A percentile compares a stretch with the other conserved stretches of the same genome.
Conservation (phyloP, 2,329 filamentous ascomycete genomes). For the Curvularia eragrostidis region DNA sequence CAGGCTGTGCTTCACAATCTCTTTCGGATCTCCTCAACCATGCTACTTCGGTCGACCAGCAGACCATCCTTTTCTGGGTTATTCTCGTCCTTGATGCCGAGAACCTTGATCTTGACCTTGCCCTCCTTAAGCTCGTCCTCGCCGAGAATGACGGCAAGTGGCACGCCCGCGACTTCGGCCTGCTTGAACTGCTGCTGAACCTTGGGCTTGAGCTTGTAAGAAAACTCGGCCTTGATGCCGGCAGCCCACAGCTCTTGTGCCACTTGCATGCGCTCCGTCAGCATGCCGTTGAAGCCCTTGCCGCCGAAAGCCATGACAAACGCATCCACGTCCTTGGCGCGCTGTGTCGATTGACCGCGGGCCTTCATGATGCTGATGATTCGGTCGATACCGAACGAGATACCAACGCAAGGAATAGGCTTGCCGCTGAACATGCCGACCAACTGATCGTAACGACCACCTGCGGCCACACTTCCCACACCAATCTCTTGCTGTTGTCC, state of each 20-base stretch:
- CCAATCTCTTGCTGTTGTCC: slow-evolving; percentile 61
- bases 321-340: slow-evolving; percentile 81
- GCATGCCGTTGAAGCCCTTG: slow-evolving; percentile 79
- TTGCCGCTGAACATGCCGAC: slow-evolving; percentile 94
- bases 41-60: slow-evolving; percentile 68
- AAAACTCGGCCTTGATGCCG: slow-evolving; percentile 89
- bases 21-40: slow-evolving; percentile 69
- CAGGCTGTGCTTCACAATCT: slow-evolving; percentile 50
- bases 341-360: slow-evolving; percentile 66
- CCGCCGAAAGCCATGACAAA: slow-evolving; percentile 95
- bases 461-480: slow-evolving; percentile 86
- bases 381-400: slow-evolving; percentile 93
- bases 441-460: slow-evolving; percentile 89
- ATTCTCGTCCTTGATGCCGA: slow-evolving; percentile 73
- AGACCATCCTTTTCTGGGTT: slow-evolving; percentile 92
- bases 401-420: slow-evolving; percentile 88
- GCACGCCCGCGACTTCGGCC: slow-evolving; percentile 79
- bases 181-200: slow-evolving; percentile 89
- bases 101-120: slow-evolving; percentile 87
- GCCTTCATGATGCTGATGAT: slow-evolving; percentile 94
- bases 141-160: slow-evolving; percentile 86
- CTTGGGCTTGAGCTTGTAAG: slow-evolving; percentile 90
- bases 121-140: slow-evolving; percentile 86
- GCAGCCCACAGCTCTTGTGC: slow-evolving; percentile 81
- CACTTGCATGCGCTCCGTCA: slow-evolving; percentile 84